Base-by-base conservation (phyloP, 108 stramenopile species). In the Discostella pseudostelligera region DNA sequence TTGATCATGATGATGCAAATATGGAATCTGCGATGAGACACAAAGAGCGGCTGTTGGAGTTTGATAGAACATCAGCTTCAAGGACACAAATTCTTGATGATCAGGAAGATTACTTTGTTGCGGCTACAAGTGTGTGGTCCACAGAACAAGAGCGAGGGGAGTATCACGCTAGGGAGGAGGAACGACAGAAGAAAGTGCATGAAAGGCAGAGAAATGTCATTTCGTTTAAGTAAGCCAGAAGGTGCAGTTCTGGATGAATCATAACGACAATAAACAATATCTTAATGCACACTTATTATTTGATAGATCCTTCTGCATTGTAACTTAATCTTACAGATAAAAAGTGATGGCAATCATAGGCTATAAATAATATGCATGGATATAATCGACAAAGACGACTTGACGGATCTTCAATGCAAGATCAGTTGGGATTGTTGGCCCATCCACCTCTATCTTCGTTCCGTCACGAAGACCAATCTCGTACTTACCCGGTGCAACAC, bases 311-410 rank as follows among this genome's bases (percentile, higher is more conserved):
- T n/a, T n/a, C n/a, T n/a, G n/a, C n/a, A n/a, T n/a, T n/a, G n/a
- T n/a, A n/a, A n/a, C n/a, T n/a, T n/a, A n/a, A n/a, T n/a, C n/a
- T n/a, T n/a, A n/a, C n/a, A n/a, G n/a, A n/a, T n/a, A n/a, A n/a
- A n/a, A n/a, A n/a, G n/a, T n/a, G n/a, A n/a, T n/a, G n/a, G n/a
- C n/a, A n/a, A n/a, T n/a, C n/a, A n/a, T n/a, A n/a, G n/a, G n/a
- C n/a, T n/a, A n/a, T n/a, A n/a, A n/a, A n/a, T n/a, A n/a, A n/a
- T 83, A 94, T 5, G 80, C 89, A 69, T 94, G 88, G 48, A 94
- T 90, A 8, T 88, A 81, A 29, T 75, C 59, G 37, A 94, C 88
- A 21, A 61, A 73, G 10, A 69, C 60, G 56, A 85, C 59, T 32
- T 84, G 85, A 56, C 92, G 89, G 61, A 94, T 90, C 65, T 67